phyloP scores from a whole-genome alignment of 78 protist genomes.

The Isochrysis galbana region DNA sequence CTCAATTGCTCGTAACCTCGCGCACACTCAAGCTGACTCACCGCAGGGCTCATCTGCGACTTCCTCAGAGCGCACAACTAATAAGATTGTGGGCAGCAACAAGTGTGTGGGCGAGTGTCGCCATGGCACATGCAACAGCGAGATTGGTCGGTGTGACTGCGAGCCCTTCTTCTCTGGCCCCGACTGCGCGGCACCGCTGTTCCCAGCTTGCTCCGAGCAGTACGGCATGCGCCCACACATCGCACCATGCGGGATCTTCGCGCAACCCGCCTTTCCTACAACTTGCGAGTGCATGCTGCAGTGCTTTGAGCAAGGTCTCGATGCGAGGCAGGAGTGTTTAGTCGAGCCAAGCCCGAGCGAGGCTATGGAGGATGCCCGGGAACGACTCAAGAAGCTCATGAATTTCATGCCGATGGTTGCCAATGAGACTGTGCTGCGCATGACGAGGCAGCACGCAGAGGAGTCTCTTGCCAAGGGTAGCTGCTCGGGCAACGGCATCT shows the following conservation, averaged over 20 bases:
- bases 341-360: background rate
- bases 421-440: background rate
- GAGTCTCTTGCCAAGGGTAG: background rate
- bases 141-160: background rate
- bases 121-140: constrained; percentile 13
- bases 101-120: background rate
- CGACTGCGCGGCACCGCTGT: background rate
- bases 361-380: background rate
- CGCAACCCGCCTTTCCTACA: background rate
- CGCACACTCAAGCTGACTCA: too few species aligned
- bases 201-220: background rate
- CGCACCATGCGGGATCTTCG: constrained; percentile 1
- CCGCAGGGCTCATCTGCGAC: too few species aligned
- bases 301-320: background rate
- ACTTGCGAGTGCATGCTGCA: background rate
- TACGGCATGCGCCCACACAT: background rate
- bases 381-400: background rate
- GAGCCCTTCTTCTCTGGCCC: background rate
- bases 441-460: background rate
- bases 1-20: too few species aligned
- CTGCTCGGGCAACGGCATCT: constrained; percentile 11
- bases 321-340: constrained; percentile 3
- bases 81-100: background rate
- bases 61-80: too few species aligned
- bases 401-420: background rate